A percentile compares a stretch with the other conserved stretches of the same genome.
phyloP scores from a whole-genome alignment of 192 early-diverging fungal species.

The Entomortierella parvispora region DNA sequence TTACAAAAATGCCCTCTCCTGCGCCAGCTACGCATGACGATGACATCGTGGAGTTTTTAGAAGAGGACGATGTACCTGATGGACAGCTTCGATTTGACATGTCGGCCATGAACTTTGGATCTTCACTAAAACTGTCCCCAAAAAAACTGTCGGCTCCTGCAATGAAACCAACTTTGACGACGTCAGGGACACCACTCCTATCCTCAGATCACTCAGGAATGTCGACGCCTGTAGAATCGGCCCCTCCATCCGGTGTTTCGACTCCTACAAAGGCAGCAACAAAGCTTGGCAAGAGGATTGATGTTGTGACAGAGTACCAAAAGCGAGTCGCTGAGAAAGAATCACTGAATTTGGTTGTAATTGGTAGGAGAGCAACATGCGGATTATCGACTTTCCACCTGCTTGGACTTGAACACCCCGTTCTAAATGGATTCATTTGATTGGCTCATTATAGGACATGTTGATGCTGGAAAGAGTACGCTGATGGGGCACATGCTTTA shows the following conservation, averaged over 20 bases:
- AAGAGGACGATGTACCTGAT: slow-evolving; percentile 26
- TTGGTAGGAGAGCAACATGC: slow-evolving; percentile 60
- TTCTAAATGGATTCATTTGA: slow-evolving; percentile 1
- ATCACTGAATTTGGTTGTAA: slow-evolving; percentile 86
- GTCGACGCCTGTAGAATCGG: slow-evolving; percentile 27
- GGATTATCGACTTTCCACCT: neutral
- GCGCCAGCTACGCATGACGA: slow-evolving; percentile 7
- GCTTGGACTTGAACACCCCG: too few species aligned
- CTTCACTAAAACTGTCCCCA: slow-evolving; percentile 4
- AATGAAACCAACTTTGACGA: slow-evolving; percentile 14
- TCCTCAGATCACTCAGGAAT: slow-evolving; percentile 12
- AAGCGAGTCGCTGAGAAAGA: slow-evolving; percentile 74
- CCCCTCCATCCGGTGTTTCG: slow-evolving; percentile 36
- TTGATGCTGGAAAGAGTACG: slow-evolving; percentile 97
- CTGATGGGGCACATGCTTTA: slow-evolving; percentile 96
- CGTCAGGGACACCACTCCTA: slow-evolving; percentile 17
- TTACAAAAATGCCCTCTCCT: neutral
- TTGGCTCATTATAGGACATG: slow-evolving; percentile 73
- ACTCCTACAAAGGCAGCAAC: slow-evolving; percentile 50
- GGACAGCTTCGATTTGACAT: slow-evolving; percentile 49
- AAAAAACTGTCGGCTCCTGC: neutral
- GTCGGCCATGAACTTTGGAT: slow-evolving; percentile 54
- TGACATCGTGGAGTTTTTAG: slow-evolving; percentile 47
- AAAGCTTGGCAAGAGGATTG: slow-evolving; percentile 65
- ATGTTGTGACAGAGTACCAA: slow-evolving; percentile 76